Conservation (phyloP, 768 basidiomycete species). For the Lactarius hengduanensis region DNA sequence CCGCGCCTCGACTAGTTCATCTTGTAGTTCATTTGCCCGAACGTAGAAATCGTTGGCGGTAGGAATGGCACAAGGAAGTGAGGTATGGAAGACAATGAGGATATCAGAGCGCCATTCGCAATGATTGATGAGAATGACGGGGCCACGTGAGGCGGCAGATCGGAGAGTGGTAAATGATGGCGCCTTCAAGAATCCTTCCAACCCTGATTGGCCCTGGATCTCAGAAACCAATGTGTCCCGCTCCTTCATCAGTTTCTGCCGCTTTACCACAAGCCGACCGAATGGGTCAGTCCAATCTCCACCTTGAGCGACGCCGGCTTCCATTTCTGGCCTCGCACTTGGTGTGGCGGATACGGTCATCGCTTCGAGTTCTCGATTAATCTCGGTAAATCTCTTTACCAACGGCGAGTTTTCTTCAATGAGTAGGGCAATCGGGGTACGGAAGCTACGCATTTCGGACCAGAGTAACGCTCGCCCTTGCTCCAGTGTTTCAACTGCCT, state of each 20-base stretch:
- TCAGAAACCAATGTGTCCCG: conserved; percentile 2
- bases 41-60: background rate
- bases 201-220: background rate
- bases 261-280: conserved; percentile 8
- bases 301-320: too few species aligned
- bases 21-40: background rate
- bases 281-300: conserved; percentile 6
- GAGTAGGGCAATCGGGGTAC: background rate
- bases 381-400: background rate
- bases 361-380: conserved; percentile 10
- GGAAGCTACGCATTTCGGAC: background rate
- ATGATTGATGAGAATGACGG: conserved; percentile 10
- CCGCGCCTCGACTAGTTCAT: background rate
- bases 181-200: background rate
- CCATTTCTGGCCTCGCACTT: background rate
- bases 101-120: conserved; percentile 16
- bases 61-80: background rate
- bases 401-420: background rate
- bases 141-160: conserved; percentile 4
- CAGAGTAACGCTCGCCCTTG: background rate
- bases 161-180: conserved; percentile 9
- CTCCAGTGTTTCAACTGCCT: conserved; percentile 5
- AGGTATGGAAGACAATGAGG: conserved; percentile 2
- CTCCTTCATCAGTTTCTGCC: background rate
- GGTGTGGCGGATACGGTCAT: background rate